phyloP scores from a whole-genome alignment of 768 basidiomycete species.

The Harrya chromipes region DNA sequence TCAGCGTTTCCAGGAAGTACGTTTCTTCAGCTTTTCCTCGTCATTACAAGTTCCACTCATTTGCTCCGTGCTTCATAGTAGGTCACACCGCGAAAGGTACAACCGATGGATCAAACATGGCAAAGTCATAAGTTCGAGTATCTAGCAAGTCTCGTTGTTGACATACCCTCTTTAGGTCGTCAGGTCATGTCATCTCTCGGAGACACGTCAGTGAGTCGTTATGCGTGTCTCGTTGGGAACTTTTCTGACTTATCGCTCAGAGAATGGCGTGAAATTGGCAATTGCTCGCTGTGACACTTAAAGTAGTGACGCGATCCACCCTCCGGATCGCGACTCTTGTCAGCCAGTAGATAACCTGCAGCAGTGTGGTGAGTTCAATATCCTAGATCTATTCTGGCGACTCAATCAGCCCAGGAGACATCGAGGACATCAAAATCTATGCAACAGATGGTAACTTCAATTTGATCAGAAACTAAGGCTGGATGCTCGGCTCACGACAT shows the following conservation, averaged over 20 bases:
- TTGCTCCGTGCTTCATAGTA: no score
- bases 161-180: no score
- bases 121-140: no score
- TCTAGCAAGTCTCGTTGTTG: no score
- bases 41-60: background rate
- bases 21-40: background rate
- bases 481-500: background rate
- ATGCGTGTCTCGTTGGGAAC: no score
- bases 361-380: slow-evolving; percentile 45
- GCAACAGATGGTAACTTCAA: slow-evolving; percentile 48
- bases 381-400: background rate
- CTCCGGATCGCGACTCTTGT: background rate
- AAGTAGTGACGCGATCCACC: no score
- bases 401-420: slow-evolving; percentile 40
- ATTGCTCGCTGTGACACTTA: no score
- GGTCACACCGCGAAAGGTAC: no score
- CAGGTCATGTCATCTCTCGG: no score
- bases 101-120: slow-evolving; percentile 38
- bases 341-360: slow-evolving; percentile 36
- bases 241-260: no score
- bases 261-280: slow-evolving; percentile 34
- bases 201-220: no score
- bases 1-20: slow-evolving; percentile 50
- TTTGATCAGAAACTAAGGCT: background rate
- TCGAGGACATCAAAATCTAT: slow-evolving; percentile 57